These are phyloP conservation scores for Nakataea oryzae DNA, from an alignment of 2,329 filamentous ascomycete species.

Conservation along the genomic window DNA sequence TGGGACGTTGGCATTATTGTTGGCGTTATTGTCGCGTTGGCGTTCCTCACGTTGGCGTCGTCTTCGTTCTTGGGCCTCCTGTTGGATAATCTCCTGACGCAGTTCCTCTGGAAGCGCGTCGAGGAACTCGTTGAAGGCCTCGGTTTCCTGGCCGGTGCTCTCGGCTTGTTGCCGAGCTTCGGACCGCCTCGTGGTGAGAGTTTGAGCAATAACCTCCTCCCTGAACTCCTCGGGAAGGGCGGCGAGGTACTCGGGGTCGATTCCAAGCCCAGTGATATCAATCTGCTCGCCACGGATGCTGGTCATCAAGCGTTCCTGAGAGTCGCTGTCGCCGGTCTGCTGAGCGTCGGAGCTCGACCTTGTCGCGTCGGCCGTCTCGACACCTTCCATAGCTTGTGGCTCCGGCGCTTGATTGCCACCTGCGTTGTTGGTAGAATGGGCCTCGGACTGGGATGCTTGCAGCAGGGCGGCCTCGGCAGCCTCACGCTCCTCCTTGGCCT, in stretches of 20 bases:
- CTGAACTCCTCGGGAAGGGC: constrained; percentile 96
- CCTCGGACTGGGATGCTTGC: constrained; percentile 29
- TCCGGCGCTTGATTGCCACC: constrained; percentile 24
- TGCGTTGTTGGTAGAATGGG: constrained; percentile 8
- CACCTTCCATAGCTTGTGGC: constrained; percentile 45
- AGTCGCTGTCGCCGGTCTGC: neutral
- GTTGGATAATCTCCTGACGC: constrained; percentile 79
- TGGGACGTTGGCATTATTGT: constrained; percentile 15
- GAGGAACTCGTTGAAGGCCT: constrained; percentile 88
- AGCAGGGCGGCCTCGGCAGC: constrained; percentile 37
- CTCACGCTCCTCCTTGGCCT: constrained; percentile 48
- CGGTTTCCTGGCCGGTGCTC: constrained; percentile 58
- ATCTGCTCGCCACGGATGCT: constrained; percentile 78
- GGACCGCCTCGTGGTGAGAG: constrained; percentile 72
- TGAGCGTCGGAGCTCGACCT: constrained; percentile 15
- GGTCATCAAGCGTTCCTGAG: constrained; percentile 57
- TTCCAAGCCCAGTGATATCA: constrained; percentile 89
- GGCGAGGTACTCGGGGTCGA: constrained; percentile 88
- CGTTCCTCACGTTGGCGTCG: constrained; percentile 73
- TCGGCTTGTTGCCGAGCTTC: constrained; percentile 60
- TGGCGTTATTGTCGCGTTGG: constrained; percentile 38
- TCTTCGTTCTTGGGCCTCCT: constrained; percentile 81
- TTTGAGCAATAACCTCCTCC: constrained; percentile 90
- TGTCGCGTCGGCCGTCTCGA: constrained; percentile 40
- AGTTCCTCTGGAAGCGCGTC: constrained; percentile 87